Evolutionary conservation across 768 basidiomycete genomes (phyloP).

Genomic region (Trametopsis cervina): DNA sequence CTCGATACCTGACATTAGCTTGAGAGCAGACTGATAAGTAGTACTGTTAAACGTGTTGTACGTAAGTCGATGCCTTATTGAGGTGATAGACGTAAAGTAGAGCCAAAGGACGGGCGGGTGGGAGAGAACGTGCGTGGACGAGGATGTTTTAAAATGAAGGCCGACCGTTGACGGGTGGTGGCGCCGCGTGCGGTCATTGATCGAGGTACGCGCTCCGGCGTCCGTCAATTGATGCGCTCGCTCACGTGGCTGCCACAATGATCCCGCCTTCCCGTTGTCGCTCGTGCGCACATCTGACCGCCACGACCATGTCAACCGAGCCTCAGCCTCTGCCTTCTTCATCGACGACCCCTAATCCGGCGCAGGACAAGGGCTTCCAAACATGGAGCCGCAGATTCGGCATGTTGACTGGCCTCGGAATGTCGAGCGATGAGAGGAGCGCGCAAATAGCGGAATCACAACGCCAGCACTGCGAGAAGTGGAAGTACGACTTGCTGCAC

Average conservation of each 20-base stretch:
- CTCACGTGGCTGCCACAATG: neutral
- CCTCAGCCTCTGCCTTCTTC: neutral
- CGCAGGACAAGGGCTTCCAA: conserved; percentile 27
- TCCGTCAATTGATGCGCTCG: neutral
- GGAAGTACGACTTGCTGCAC: conserved; percentile 41
- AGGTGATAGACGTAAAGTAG: no score
- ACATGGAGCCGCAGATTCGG: conserved; percentile 45
- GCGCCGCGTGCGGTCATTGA: neutral
- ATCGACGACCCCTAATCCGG: neutral
- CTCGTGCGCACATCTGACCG: neutral
- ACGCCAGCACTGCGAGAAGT: conserved; percentile 42
- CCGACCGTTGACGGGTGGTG: no score
- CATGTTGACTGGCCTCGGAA: conserved; percentile 43
- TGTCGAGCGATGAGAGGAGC: conserved; percentile 36
- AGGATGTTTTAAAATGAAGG: no score
- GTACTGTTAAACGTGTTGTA: no score
- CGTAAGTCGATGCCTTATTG: no score
- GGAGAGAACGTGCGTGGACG: neutral
- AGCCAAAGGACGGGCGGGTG: neutral
- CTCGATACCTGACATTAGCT: neutral
- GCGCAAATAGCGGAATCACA: conserved; percentile 29
- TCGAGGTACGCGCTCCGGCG: neutral
- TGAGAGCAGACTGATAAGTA: no score
- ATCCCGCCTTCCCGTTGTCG: neutral
- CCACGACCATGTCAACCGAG: conserved; percentile 1